Conservation (phyloP, 2,329 filamentous ascomycete species). For the Cyphellophora europaea region DNA sequence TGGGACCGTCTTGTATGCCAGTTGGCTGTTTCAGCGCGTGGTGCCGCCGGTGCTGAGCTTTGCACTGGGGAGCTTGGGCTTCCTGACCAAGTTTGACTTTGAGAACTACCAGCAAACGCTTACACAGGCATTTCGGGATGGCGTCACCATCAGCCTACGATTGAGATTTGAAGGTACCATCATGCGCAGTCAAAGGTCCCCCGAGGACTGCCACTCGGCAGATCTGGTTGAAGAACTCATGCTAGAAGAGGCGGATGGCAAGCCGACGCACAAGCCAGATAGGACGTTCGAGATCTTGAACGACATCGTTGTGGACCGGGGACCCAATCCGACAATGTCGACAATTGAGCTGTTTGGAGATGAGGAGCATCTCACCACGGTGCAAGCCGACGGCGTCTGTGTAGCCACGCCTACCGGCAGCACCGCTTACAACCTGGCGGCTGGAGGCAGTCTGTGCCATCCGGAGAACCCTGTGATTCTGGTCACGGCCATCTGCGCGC, state of each 20-base stretch:
- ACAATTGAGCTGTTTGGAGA: conserved; percentile 88
- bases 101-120: conserved; percentile 62
- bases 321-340: conserved; percentile 90
- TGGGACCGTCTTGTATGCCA: conserved; percentile 89
- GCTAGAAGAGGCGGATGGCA: conserved; percentile 74
- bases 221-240: conserved; percentile 86
- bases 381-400: conserved; percentile 87
- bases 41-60: conserved; percentile 92
- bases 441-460: conserved; percentile 89
- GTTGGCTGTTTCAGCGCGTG: conserved; percentile 92
- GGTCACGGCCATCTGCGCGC: conserved; percentile 86
- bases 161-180: conserved; percentile 88
- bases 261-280: conserved; percentile 75
- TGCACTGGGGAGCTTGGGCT: conserved; percentile 84
- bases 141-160: conserved; percentile 78
- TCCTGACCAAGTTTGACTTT: conserved; percentile 95
- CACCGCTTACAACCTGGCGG: conserved; percentile 91
- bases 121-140: conserved; percentile 63
- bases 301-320: conserved; percentile 90
- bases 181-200: conserved; percentile 60
- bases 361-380: conserved; percentile 88
- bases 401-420: conserved; percentile 91
- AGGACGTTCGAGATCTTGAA: conserved; percentile 86
- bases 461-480: conserved; percentile 95
- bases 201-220: conserved; percentile 22